Percentiles rank a stretch among this genome's conserved stretches.
Conservation (phyloP, 1,284 basidiomycete genomes). For the Mycosarcoma maydis region DNA sequence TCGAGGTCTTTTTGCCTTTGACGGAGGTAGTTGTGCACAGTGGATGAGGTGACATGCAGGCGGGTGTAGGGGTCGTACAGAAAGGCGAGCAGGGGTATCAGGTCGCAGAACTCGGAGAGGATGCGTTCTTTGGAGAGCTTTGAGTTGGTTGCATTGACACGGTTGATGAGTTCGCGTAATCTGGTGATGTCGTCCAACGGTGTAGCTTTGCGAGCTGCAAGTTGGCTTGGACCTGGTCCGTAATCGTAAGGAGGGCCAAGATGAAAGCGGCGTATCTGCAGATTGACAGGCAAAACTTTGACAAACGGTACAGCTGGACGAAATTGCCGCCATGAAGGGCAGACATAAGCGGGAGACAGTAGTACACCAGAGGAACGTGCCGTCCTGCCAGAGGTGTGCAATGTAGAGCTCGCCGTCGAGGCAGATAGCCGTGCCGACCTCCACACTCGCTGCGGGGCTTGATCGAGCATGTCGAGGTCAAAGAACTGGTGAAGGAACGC, state of each 20-base stretch:
- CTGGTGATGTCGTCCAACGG: slow-evolving; percentile 44
- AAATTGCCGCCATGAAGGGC: background rate
- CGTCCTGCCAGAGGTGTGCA: background rate
- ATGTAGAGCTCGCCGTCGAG: background rate
- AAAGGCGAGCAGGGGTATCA: slow-evolving; percentile 31
- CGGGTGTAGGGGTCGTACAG: slow-evolving; percentile 45
- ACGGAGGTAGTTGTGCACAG: slow-evolving; percentile 26
- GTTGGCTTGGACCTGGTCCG: slow-evolving; percentile 6
- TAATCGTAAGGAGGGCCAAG: slow-evolving; percentile 8
- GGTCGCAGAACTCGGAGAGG: slow-evolving; percentile 32
- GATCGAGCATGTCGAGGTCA: slow-evolving; percentile 14
- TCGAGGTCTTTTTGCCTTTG: slow-evolving; percentile 24
- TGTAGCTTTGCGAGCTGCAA: slow-evolving; percentile 7
- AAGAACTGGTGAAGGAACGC: background rate
- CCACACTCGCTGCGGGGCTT: slow-evolving; percentile 2
- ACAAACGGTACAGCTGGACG: background rate
- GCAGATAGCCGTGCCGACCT: slow-evolving; percentile 8
- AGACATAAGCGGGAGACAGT: background rate
- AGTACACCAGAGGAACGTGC: background rate
- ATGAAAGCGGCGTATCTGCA: slow-evolving; percentile 8
- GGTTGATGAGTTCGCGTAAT: slow-evolving; percentile 41
- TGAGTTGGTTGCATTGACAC: slow-evolving; percentile 42
- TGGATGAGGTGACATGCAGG: slow-evolving; percentile 34
- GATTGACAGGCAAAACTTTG: too few species aligned
- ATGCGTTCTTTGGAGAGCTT: slow-evolving; percentile 37